Percentiles rank a stretch among this genome's conserved stretches.
phyloP scores from a whole-genome alignment of 192 early-diverging fungal species.

The Backusella sp. region DNA sequence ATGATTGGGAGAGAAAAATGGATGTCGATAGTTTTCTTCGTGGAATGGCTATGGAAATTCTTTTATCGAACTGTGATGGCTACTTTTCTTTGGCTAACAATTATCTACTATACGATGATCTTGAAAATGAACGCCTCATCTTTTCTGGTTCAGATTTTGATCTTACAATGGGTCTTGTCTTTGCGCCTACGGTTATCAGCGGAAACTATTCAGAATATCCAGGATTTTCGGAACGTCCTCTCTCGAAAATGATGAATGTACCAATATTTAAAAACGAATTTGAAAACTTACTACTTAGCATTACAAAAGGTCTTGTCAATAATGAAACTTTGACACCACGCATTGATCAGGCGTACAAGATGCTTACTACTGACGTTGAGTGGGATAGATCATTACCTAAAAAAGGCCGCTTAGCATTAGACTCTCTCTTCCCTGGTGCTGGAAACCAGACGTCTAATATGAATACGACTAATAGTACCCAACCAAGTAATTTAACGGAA shows the following conservation, averaged over 20 bases:
- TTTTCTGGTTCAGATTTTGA: slow-evolving; percentile 20
- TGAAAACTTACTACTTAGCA: neutral
- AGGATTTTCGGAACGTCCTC: neutral
- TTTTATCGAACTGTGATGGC: slow-evolving; percentile 13
- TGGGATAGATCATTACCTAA: slow-evolving; percentile 1
- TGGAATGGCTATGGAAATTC: slow-evolving; percentile 18
- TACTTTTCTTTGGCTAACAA: slow-evolving; percentile 19
- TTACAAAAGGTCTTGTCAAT: neutral
- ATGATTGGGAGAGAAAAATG: neutral
- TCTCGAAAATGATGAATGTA: slow-evolving; percentile 4
- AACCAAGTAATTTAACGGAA: neutral
- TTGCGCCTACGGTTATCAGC: neutral
- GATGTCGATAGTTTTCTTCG: slow-evolving; percentile 17
- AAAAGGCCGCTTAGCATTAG: neutral
- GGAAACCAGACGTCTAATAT: neutral
- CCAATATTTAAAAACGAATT: neutral
- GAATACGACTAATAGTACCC: neutral
- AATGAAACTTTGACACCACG: neutral
- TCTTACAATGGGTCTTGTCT: slow-evolving; percentile 3
- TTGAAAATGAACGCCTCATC: neutral
- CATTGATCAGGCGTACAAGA: neutral
- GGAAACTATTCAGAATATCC: slow-evolving; percentile 22
- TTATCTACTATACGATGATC: slow-evolving; percentile 19
- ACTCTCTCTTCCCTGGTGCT: neutral
- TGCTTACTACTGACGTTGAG: slow-evolving; percentile 1